phyloP scores from a whole-genome alignment of 441 rosid genomes.

The Jatropha multifida region DNA sequence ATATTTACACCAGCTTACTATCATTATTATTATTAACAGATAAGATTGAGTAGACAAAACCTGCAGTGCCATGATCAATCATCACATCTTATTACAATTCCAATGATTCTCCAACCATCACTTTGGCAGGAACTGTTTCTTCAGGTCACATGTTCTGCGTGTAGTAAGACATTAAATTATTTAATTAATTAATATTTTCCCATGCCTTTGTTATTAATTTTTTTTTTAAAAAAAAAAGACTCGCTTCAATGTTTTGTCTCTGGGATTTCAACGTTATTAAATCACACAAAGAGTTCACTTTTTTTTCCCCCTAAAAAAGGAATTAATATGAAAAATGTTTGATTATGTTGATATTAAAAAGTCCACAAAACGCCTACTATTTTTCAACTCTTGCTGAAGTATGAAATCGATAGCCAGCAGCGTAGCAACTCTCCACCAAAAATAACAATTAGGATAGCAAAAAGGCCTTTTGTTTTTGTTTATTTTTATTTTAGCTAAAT shows the following conservation, averaged over 20 bases:
- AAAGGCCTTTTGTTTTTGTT: neutral
- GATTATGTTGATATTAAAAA: too few relatives aligned
- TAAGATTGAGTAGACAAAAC: neutral
- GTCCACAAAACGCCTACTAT: too few relatives aligned
- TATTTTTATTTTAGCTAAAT: conserved; percentile 3
- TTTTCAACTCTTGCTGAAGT: too few relatives aligned
- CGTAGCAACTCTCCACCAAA: neutral
- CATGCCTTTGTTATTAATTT: too few relatives aligned
- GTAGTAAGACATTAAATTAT: neutral
- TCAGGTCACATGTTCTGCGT: neutral
- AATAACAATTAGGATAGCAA: neutral
- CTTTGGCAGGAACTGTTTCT: neutral
- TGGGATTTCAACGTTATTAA: too few relatives aligned
- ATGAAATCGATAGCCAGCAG: neutral
- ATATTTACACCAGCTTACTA: too few relatives aligned
- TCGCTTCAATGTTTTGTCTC: too few relatives aligned
- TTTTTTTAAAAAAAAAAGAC: too few relatives aligned
- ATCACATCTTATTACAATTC: neutral
- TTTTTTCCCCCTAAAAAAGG: too few relatives aligned
- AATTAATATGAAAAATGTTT: too few relatives aligned
- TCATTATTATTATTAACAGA: neutral
- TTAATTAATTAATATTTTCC: too few relatives aligned
- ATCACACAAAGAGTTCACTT: too few relatives aligned
- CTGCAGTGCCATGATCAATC: neutral
- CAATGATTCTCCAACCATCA: neutral